A percentile compares a stretch with the other conserved stretches of the same genome.
Conservation (phyloP, 441 rosid species). For the Syzygium malaccense region DNA sequence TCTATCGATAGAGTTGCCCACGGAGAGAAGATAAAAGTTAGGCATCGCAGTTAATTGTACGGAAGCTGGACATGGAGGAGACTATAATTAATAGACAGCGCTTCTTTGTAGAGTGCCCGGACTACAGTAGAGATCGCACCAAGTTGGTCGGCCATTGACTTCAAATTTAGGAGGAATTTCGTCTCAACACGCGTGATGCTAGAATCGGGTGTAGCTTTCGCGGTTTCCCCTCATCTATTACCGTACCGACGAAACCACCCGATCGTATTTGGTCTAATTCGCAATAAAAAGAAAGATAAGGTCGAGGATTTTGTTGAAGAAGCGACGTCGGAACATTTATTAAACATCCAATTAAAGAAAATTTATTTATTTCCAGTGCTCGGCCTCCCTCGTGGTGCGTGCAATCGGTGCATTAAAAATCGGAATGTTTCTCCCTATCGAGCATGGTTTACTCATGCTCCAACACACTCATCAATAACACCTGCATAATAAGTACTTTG, state of each 20-base stretch:
- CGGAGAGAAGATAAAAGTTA: not conserved
- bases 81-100: not conserved
- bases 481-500: not conserved
- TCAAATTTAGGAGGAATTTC: not conserved
- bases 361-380: not conserved
- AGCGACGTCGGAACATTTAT: not conserved
- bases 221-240: not conserved
- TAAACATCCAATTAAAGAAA: not conserved
- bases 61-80: not conserved
- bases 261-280: not conserved
- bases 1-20: not conserved
- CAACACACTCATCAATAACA: rapidly evolving
- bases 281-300: not conserved
- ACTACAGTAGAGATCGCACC: not conserved
- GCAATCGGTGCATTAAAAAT: rapidly evolving
- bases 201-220: not conserved
- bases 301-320: not conserved
- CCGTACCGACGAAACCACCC: not conserved
- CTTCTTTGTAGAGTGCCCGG: not conserved
- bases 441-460: not conserved
- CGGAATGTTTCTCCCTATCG: not conserved
- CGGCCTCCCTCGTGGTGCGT: rapidly evolving
- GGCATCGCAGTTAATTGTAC: not conserved
- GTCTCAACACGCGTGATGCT: not conserved
- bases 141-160: not conserved